Percentiles rank a stretch among this genome's conserved stretches.
These are phyloP conservation scores for Elsinoe fawcettii DNA, from an alignment of 2,329 filamentous ascomycete species.

Conservation along the genomic window DNA sequence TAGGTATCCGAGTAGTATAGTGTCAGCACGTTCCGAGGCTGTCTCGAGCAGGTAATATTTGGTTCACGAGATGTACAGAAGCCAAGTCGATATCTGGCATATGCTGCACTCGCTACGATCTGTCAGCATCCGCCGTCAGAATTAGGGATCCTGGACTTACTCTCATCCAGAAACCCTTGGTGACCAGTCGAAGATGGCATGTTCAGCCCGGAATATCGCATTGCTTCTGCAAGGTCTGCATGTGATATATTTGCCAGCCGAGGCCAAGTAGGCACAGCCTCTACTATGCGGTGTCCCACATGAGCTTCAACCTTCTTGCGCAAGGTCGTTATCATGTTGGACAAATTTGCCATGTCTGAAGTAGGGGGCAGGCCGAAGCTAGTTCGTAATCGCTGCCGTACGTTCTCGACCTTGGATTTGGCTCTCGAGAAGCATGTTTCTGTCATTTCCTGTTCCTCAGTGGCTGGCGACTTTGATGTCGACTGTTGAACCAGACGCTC, in stretches of 20 bases:
- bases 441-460: background rate
- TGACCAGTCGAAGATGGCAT: background rate
- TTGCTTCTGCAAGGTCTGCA: background rate
- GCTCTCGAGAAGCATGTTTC: background rate
- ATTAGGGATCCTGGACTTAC: background rate
- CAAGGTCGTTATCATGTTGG: background rate
- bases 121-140: background rate
- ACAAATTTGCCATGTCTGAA: background rate
- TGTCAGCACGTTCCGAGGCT: background rate
- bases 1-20: background rate
- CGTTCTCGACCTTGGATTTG: background rate
- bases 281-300: background rate
- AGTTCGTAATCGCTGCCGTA: background rate
- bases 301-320: constrained; percentile 1
- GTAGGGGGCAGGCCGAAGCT: background rate
- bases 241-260: background rate
- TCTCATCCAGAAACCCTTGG: background rate
- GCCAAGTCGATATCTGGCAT: constrained; percentile 2
- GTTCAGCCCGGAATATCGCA: background rate
- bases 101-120: background rate
- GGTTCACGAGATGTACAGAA: constrained; percentile 1
- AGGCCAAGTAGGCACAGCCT: background rate
- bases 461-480: background rate
- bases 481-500: background rate
- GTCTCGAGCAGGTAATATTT: constrained; percentile 7